Percentiles rank a stretch among this genome's conserved stretches.
These are phyloP conservation scores for Coemansia sp. DNA, from an alignment of 192 early-diverging fungal genomes.

Conservation along the genomic window DNA sequence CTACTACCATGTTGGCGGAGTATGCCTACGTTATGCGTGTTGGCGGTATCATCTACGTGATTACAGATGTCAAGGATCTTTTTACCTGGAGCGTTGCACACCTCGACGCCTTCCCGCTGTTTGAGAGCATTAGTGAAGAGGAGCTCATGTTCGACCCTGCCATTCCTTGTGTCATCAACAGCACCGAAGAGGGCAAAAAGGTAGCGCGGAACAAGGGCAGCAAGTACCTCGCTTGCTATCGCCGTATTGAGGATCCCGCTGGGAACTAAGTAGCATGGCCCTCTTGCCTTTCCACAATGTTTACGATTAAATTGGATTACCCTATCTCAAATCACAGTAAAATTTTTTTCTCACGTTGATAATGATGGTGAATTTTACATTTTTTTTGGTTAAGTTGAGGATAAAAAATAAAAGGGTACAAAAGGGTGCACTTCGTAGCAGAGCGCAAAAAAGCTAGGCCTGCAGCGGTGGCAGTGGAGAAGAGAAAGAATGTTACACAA, in stretches of 20 bases:
- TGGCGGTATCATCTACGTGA: constrained; percentile 94
- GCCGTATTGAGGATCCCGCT: constrained; percentile 65
- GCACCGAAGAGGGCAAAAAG: constrained; percentile 98
- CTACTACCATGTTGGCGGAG: constrained; percentile 82
- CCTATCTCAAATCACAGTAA: neutral
- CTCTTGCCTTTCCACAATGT: too few species aligned
- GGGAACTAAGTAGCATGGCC: neutral
- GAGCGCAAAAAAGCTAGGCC: neutral
- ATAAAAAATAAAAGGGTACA: neutral
- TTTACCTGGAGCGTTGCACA: constrained; percentile 96
- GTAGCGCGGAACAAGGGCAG: constrained; percentile 94
- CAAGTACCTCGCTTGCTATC: constrained; percentile 89
- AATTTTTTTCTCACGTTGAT: too few species aligned
- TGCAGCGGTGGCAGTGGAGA: neutral
- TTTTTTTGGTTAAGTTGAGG: neutral
- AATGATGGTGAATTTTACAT: neutral
- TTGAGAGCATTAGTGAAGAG: constrained; percentile 77
- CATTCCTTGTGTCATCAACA: constrained; percentile 74
- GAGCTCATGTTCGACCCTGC: constrained; percentile 82
- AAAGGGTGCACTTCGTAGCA: neutral
- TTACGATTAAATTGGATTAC: neutral
- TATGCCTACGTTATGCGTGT: constrained; percentile 92
- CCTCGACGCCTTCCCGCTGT: constrained; percentile 90
- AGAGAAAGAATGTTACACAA: constrained; percentile 8
- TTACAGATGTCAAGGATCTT: constrained; percentile 91